Base-by-base conservation (phyloP, 192 early-diverging fungal genomes). In the Coemansia sp. region DNA sequence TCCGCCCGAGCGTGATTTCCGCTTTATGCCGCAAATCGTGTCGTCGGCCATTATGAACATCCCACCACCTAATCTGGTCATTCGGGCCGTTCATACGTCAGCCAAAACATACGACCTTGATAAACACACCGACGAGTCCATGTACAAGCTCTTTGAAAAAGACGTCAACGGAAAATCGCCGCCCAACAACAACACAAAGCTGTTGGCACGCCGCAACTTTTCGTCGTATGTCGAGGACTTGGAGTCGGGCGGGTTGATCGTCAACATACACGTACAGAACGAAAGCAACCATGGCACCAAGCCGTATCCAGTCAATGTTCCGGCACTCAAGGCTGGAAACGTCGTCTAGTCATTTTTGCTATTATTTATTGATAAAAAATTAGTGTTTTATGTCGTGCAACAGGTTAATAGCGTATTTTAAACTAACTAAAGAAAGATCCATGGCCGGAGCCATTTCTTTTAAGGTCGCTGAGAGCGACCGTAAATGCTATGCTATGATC, bases 1-100 rank as follows among this genome's bases (percentile, higher is more conserved):
- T 47, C 61, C 79, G n/a, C 77, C 84, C 0, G 78, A 85, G 67
- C 70, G 56, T 6, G 92, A 93, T 60, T 86, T 80, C 51, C 82
- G 87, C 22, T 81, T 85, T 52, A 94, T 94, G 92, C 81, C 84
- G 35, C 90, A 94, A 78, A 82, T 94, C 24, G 81, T 92, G 26
- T 91, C 92, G 9, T 87, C 85, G 45, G 92, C 90, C 32, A 94
- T 94, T 70, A 86, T 88, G 69, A 92, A 91, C 77, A 73, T 87
- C 13, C 89, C 92, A 22, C 90, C 90, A 14, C 92, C 92, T 10
- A 82, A 83, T 41, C 82, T 84, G 12, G 83, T 93, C 45, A 82
- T 93, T 52, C 69, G 78, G 35, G 73, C 86, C 3, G 80, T 93
- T 22, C 89, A 94, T 62, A 69, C 74, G 47, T 82, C 79, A 11